Evolutionary conservation across 2,329 filamentous ascomycete genomes (phyloP).

Genomic region (Penicillium sp.): DNA sequence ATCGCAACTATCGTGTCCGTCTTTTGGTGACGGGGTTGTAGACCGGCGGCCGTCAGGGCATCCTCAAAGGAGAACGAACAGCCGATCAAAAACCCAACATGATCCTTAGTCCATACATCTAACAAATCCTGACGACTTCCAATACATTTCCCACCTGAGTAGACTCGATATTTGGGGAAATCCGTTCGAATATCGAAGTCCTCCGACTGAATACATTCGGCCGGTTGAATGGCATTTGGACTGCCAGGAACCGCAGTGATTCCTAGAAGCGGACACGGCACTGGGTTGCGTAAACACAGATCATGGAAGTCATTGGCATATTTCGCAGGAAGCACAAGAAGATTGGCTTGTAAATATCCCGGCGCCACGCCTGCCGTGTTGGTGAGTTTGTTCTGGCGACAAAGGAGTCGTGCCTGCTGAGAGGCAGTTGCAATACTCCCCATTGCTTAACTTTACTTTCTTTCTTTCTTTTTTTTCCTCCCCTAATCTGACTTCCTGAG

Average conservation of each 20-base stretch:
- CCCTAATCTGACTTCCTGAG: too few species aligned
- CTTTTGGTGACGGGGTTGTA: slow-evolving; percentile 53
- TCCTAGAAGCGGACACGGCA: slow-evolving; percentile 61
- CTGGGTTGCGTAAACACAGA: slow-evolving; percentile 61
- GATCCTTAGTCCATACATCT: slow-evolving; percentile 56
- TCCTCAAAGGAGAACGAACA: slow-evolving; percentile 65
- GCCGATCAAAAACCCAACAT: slow-evolving; percentile 63
- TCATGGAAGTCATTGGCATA: slow-evolving; percentile 59
- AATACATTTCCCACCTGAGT: slow-evolving; percentile 49
- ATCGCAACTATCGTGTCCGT: slow-evolving; percentile 58
- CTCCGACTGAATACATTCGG: slow-evolving; percentile 21
- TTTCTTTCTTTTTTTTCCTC: too few species aligned
- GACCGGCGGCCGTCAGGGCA: slow-evolving; percentile 52
- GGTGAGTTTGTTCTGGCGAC: slow-evolving; percentile 43
- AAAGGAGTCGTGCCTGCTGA: slow-evolving; percentile 45
- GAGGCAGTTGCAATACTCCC: slow-evolving; percentile 27
- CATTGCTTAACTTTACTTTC: slow-evolving; percentile 1
- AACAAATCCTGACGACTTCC: slow-evolving; percentile 47
- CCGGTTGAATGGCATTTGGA: slow-evolving; percentile 19
- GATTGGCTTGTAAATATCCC: slow-evolving; percentile 60
- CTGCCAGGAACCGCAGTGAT: slow-evolving; percentile 44
- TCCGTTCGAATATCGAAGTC: slow-evolving; percentile 59
- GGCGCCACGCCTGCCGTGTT: slow-evolving; percentile 57
- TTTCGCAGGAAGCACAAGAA: slow-evolving; percentile 58
- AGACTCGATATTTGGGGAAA: slow-evolving; percentile 59